phyloP scores from a whole-genome alignment of 106 monocot species.

The Dioscorea alata region DNA sequence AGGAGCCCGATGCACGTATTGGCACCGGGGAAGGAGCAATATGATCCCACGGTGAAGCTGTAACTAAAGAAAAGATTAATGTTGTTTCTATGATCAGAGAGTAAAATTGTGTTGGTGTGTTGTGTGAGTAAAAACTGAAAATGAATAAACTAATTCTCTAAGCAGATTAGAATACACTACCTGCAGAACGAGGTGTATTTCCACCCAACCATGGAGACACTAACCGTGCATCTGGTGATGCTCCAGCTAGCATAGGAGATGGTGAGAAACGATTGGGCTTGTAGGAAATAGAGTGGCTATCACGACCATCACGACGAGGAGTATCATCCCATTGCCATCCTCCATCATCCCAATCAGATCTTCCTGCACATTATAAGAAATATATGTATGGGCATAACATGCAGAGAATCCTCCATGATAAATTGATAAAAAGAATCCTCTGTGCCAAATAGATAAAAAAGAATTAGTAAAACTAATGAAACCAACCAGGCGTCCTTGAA shows the following conservation, averaged over 20 bases:
- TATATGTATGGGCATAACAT: not conserved
- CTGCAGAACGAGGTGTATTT: constrained; percentile 60
- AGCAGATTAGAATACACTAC: constrained; percentile 21
- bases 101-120: not conserved
- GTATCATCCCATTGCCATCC: constrained; percentile 94
- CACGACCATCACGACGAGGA: constrained; percentile 57
- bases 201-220: constrained; percentile 93
- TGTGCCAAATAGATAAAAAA: not conserved
- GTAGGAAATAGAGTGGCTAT: constrained; percentile 25
- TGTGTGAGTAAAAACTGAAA: too few species aligned
- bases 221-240: constrained; percentile 86
- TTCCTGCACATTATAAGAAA: constrained; percentile 24
- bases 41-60: constrained; percentile 87
- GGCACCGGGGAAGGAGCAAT: constrained; percentile 79
- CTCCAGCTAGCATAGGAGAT: constrained; percentile 73
- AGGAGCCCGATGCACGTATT: constrained; percentile 73
- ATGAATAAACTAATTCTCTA: too few species aligned
- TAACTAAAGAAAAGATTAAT: not conserved
- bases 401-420: not conserved
- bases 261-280: constrained; percentile 44
- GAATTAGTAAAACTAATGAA: not conserved
- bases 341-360: constrained; percentile 85
- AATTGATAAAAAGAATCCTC: not conserved
- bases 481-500: constrained; percentile 51
- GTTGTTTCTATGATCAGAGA: not conserved